phyloP scores from a whole-genome alignment of 768 basidiomycete genomes.

The Rubroboletus pulcherrimus region DNA sequence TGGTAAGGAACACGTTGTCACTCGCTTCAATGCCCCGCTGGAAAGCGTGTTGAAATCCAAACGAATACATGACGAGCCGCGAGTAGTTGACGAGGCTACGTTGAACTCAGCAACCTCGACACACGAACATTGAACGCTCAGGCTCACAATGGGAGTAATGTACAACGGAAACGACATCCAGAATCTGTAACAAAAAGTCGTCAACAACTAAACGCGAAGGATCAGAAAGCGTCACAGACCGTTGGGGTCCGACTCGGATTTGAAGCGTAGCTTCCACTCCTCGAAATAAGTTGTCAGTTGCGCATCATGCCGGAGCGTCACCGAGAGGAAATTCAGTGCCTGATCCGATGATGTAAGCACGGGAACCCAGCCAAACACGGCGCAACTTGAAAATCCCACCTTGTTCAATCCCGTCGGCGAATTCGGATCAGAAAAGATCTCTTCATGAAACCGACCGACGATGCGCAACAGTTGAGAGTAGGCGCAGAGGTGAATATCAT shows the following conservation, averaged over 20 bases:
- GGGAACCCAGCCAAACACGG: neutral
- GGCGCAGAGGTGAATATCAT: slow-evolving; percentile 72
- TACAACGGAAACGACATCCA: slow-evolving; percentile 56
- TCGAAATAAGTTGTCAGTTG: slow-evolving; percentile 54
- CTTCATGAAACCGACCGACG: slow-evolving; percentile 71
- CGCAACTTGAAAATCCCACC: slow-evolving; percentile 35
- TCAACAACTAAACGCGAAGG: neutral
- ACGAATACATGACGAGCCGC: slow-evolving; percentile 81
- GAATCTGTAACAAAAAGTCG: slow-evolving; percentile 40
- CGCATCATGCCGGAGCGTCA: slow-evolving; percentile 59
- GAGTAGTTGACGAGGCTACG: slow-evolving; percentile 70
- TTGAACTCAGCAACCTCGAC: slow-evolving; percentile 2
- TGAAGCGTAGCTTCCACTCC: slow-evolving; percentile 64
- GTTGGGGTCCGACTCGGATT: slow-evolving; percentile 53
- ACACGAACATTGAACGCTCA: neutral
- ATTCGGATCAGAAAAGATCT: slow-evolving; percentile 68
- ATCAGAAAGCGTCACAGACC: slow-evolving; percentile 36
- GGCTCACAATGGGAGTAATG: slow-evolving; percentile 69
- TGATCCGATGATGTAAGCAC: slow-evolving; percentile 25
- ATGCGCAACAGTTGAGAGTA: slow-evolving; percentile 69
- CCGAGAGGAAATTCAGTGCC: slow-evolving; percentile 64
- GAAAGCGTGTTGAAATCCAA: slow-evolving; percentile 82
- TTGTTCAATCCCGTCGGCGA: slow-evolving; percentile 69
- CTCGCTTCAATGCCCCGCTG: slow-evolving; percentile 60
- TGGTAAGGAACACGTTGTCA: slow-evolving; percentile 65